Base-by-base conservation (phyloP, 2,329 filamentous ascomycete genomes). In the Coniella lustricola region DNA sequence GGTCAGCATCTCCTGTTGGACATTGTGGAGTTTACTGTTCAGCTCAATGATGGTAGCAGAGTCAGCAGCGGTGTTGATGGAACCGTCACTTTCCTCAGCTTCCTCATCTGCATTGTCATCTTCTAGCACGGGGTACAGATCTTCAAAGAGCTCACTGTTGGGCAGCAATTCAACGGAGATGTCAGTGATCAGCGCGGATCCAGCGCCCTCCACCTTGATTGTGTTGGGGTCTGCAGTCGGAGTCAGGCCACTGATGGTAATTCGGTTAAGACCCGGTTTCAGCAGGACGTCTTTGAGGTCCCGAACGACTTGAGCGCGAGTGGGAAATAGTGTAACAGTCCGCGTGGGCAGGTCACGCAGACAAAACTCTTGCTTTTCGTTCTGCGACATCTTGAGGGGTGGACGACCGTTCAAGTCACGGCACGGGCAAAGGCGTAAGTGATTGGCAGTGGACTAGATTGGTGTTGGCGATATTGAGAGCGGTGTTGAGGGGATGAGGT, bases 251-350 rank as follows among this genome's bases (percentile, higher is more conserved):
- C 73, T 61, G 42, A 82, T 72, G 13, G 70, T 73, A 48, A 83
- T 72, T 54, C 80, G 71, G 54, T 81, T 82, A 8, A 67, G 57
- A 7, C 79, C 78, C n/a, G 73, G 67, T 68, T 71, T 67, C 17
- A 81, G 67, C 1, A 59, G 56, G 14, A 84, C 66, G 54, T 76
- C 65, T 49, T 73, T 74, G 58, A 85, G 73, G 46, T 83, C 77
- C 21, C 81, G 73, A 12, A 76, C 70, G 25, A 85, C 63, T 41
- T 82, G 80, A 1, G 82, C 82, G 53, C 75, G 68, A 2, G 69
- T 68, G 0, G 82, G 81, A 51, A 82, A 84, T 35, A 87, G 70
- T 0, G 76, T 81, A 14, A 87, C 81, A 0, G 75, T 75, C 43
- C 76, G 76, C 31, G 82, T 84, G 8, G 67, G 58, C 25, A 85